A percentile compares a stretch with the other conserved stretches of the same genome.
Conservation (phyloP, 805 yeast species). For the Yamadazyma endophytica region DNA sequence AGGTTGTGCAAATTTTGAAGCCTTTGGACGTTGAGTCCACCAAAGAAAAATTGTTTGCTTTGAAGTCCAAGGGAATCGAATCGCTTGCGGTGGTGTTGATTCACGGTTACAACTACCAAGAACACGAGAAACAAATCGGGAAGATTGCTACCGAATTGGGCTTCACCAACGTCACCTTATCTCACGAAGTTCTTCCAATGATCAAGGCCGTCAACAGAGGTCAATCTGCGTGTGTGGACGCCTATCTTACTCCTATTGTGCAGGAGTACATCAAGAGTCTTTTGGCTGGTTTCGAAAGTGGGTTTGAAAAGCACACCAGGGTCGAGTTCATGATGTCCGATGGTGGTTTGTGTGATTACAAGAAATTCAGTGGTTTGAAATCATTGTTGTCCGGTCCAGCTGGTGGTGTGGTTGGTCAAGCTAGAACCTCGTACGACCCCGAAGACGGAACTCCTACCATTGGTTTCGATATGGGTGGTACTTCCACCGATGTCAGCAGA, state of each 20-base stretch:
- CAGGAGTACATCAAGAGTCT: slow-evolving; percentile 59
- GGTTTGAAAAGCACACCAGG: slow-evolving; percentile 24
- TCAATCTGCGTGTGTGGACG: slow-evolving; percentile 76
- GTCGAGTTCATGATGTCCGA: slow-evolving; percentile 18
- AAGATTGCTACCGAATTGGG: slow-evolving; percentile 60
- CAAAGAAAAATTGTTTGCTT: slow-evolving; percentile 31
- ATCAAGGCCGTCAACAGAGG: slow-evolving; percentile 73
- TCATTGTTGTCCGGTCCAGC: slow-evolving; percentile 20
- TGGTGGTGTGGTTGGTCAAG: slow-evolving; percentile 20
- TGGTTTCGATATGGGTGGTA: slow-evolving; percentile 91
- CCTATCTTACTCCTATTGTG: slow-evolving; percentile 78
- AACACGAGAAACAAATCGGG: slow-evolving; percentile 48
- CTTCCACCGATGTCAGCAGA: slow-evolving; percentile 51
- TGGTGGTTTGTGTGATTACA: slow-evolving; percentile 17
- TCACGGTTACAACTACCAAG: slow-evolving; percentile 71
- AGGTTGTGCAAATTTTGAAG: slow-evolving; percentile 54
- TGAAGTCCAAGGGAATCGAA: slow-evolving; percentile 55
- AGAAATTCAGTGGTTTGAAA: slow-evolving; percentile 14
- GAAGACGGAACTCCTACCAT: slow-evolving; percentile 59
- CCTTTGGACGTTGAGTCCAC: slow-evolving; percentile 46
- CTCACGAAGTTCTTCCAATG: slow-evolving; percentile 72
- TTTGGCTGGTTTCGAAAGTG: slow-evolving; percentile 55
- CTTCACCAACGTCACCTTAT: slow-evolving; percentile 63
- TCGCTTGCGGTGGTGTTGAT: slow-evolving; percentile 70
- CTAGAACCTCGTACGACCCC: slow-evolving; percentile 16